Evolutionary conservation across 23 red algal species (phyloP).

Genomic region (Gracilaria caudata): DNA sequence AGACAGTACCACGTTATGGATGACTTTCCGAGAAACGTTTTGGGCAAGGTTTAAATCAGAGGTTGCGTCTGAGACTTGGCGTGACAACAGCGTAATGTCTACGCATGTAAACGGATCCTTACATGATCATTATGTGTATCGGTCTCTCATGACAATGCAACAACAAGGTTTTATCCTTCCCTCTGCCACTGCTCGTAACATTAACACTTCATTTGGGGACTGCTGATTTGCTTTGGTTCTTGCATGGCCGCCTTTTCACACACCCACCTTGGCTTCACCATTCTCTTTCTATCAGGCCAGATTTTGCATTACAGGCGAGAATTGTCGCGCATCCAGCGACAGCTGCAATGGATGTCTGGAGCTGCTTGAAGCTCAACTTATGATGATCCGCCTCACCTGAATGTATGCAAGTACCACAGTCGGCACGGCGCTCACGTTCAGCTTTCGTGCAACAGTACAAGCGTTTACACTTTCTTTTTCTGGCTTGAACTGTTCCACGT

Average conservation of each 20-base stretch:
- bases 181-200: no score
- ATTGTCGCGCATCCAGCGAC: background rate
- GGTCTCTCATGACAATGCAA: no score
- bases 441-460: no score
- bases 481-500: background rate
- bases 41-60: constrained; percentile 88
- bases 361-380: background rate
- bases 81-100: background rate
- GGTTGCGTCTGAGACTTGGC: background rate
- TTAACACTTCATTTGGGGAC: no score
- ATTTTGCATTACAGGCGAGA: background rate
- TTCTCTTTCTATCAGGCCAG: no score
- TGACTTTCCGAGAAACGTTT: constrained; percentile 72
- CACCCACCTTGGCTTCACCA: no score
- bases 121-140: no score
- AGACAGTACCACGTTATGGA: constrained; percentile 50
- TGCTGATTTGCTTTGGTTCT: background rate
- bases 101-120: no score
- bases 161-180: no score
- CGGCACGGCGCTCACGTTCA: background rate
- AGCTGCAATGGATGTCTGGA: background rate
- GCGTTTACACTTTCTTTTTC: background rate
- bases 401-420: background rate
- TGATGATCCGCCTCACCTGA: background rate
- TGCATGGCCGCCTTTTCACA: no score